Evolutionary conservation across 768 basidiomycete species (phyloP), one percentile per base, ranked within the genome.

Genomic region (Lentinus tigrinus): DNA sequence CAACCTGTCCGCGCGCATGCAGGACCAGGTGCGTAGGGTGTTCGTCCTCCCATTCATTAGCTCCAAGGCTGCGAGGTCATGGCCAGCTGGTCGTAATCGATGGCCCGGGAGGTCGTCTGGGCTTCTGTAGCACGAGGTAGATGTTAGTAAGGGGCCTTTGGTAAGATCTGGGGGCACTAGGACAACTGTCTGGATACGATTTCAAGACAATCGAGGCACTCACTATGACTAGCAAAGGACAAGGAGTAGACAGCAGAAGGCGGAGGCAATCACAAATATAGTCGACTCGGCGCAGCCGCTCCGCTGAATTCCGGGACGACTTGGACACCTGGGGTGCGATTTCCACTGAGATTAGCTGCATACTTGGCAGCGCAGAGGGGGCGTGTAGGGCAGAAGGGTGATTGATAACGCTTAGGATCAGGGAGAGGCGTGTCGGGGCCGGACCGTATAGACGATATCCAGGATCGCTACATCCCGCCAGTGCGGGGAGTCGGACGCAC

Each of bases 401-500:
- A 49, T 49, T 50, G 58, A 60, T 60, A 60, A 60, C 58, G 58
- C 58, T 55, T 55, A 60, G 24, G 34, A 57, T 37, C 36, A 19
- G 56, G 19, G 43, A 51, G 49, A 31, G 19, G 56, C 42, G 23
- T 46, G 43, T 19, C 48, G 19, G 56, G 16, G 16, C 47, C 34
- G 57, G 44, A 47, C 47, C 47, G 47, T 34, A 49, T 13, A 13
- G 27, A 34, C 21, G 9, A 24, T 49, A n/a, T n/a, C 7, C 23
- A 23, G 19, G 31, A 49, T 49, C 26, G 27, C 47, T 4, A n/a
- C 26, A 31, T 49, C 17, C 17, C 16, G 14, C 8, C 47, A 28
- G 47, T 17, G 28, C 2, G 47, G 21, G 13, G 47, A 2, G 13
- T 14, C 47, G 21, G 47, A 24, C 27, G 16, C 17, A 17, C 17